A percentile compares a stretch with the other conserved stretches of the same genome.
phyloP scores from a whole-genome alignment of 1,284 basidiomycete genomes.

The Ustilago esculenta region DNA sequence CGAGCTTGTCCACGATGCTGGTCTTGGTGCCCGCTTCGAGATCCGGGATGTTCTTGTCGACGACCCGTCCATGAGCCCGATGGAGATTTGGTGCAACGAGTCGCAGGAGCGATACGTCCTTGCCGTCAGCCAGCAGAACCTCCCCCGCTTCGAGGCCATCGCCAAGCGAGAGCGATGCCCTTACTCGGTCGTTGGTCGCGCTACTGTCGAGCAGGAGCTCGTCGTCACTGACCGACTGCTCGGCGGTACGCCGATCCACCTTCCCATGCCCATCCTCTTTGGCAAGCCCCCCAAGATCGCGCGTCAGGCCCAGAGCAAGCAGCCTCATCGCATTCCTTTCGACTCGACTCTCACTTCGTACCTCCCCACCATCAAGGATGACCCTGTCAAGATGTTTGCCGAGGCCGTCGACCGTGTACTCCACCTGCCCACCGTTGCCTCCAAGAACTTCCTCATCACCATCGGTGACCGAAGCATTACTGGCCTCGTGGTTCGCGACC shows the following conservation, averaged over 20 bases:
- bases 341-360: slow-evolving; percentile 78
- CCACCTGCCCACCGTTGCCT: slow-evolving; percentile 88
- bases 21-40: slow-evolving; percentile 90
- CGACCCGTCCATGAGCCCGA: slow-evolving; percentile 92
- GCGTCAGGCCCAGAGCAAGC: slow-evolving; percentile 75
- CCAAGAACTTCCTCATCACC: slow-evolving; percentile 97
- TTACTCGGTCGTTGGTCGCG: slow-evolving; percentile 87
- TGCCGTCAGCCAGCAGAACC: slow-evolving; percentile 68
- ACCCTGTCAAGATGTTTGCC: slow-evolving; percentile 68
- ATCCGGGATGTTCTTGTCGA: slow-evolving; percentile 92
- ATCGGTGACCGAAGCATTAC: slow-evolving; percentile 96
- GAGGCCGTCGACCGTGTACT: slow-evolving; percentile 83
- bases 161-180: slow-evolving; percentile 91
- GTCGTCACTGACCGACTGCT: slow-evolving; percentile 89
- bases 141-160: slow-evolving; percentile 76
- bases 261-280: slow-evolving; percentile 94
- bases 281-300: slow-evolving; percentile 95
- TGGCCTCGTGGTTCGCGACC: slow-evolving; percentile 92
- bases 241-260: slow-evolving; percentile 80
- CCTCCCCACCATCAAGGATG: slow-evolving; percentile 69
- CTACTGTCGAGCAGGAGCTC: slow-evolving; percentile 79
- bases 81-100: slow-evolving; percentile 99
- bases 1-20: slow-evolving; percentile 94
- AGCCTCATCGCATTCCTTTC: slow-evolving; percentile 73
- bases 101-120: slow-evolving; percentile 97